phyloP scores from a whole-genome alignment of 805 yeast genomes.

The Yarrowia deformans region DNA sequence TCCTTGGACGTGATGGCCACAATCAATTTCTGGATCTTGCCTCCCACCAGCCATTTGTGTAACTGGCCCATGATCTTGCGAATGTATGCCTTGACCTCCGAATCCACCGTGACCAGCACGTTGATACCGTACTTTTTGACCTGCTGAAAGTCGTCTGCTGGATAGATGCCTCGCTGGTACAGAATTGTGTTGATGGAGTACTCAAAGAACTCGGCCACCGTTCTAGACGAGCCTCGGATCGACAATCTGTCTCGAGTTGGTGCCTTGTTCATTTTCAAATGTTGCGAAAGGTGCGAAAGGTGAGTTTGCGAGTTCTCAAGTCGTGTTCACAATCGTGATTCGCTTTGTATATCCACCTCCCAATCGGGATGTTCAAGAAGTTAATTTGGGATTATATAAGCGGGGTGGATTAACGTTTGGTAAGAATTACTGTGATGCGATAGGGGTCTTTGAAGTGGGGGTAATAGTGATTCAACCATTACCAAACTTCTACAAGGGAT shows the following conservation, averaged over 20 bases:
- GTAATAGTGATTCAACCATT: too few relatives aligned
- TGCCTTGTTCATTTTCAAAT: conserved; percentile 16
- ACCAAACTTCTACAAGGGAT: too few relatives aligned
- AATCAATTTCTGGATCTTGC: conserved; percentile 70
- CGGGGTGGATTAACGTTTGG: background rate
- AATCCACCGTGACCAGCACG: conserved; percentile 73
- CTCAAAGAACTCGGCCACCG: conserved; percentile 84
- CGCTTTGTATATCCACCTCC: conserved; percentile 24
- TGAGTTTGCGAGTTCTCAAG: too few relatives aligned
- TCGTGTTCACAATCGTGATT: background rate
- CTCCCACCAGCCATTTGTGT: conserved; percentile 74
- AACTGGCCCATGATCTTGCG: conserved; percentile 71
- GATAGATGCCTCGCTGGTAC: conserved; percentile 89
- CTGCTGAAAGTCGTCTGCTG: conserved; percentile 80
- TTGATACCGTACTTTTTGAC: conserved; percentile 82
- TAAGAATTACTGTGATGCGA: too few relatives aligned
- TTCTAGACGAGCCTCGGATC: conserved; percentile 77
- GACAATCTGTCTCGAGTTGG: conserved; percentile 61
- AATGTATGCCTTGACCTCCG: conserved; percentile 75
- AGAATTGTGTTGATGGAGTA: conserved; percentile 80
- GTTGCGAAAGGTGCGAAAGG: too few relatives aligned
- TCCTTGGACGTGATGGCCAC: conserved; percentile 76
- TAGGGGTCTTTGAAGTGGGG: too few relatives aligned
- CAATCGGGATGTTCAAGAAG: conserved; percentile 9
- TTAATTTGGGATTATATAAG: conserved; percentile 5